Conservation (phyloP, 2,329 filamentous ascomycete genomes). For the Ophiostoma novo-ulmi region DNA sequence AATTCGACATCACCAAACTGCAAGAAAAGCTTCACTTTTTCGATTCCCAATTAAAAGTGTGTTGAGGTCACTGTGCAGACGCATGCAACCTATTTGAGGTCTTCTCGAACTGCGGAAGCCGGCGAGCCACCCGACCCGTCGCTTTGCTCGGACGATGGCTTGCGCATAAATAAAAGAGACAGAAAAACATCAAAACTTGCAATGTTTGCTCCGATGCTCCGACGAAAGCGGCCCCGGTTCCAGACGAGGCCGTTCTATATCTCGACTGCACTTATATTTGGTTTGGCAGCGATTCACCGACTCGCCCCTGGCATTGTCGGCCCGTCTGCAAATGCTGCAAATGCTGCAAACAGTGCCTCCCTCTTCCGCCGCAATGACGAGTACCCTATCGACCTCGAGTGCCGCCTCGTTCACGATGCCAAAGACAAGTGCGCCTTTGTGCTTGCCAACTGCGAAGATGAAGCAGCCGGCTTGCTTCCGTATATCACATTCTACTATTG, state of each 20-base stretch:
- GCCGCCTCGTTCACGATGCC: constrained; percentile 71
- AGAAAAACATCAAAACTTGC: background rate
- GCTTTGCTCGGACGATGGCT: constrained; percentile 16
- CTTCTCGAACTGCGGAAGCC: background rate
- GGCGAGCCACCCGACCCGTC: background rate
- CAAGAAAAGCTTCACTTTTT: background rate
- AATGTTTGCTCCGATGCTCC: constrained; percentile 24
- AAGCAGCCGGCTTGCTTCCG: constrained; percentile 82
- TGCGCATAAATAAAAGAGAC: background rate
- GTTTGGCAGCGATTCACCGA: constrained; percentile 41
- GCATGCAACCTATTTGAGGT: background rate
- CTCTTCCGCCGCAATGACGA: constrained; percentile 17
- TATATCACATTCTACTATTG: constrained; percentile 94
- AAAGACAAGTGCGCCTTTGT: constrained; percentile 84
- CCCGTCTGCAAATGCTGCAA: constrained; percentile 15
- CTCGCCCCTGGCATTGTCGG: background rate
- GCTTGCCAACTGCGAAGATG: constrained; percentile 72
- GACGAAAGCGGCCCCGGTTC: constrained; percentile 35
- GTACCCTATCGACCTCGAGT: constrained; percentile 46
- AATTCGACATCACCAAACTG: background rate
- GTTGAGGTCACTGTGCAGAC: background rate
- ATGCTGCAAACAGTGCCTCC: background rate
- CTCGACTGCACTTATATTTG: constrained; percentile 42
- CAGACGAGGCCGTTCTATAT: constrained; percentile 47
- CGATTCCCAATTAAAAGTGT: background rate